phyloP scores from a whole-genome alignment of 1,284 basidiomycete species.

The Naganishia sp. region DNA sequence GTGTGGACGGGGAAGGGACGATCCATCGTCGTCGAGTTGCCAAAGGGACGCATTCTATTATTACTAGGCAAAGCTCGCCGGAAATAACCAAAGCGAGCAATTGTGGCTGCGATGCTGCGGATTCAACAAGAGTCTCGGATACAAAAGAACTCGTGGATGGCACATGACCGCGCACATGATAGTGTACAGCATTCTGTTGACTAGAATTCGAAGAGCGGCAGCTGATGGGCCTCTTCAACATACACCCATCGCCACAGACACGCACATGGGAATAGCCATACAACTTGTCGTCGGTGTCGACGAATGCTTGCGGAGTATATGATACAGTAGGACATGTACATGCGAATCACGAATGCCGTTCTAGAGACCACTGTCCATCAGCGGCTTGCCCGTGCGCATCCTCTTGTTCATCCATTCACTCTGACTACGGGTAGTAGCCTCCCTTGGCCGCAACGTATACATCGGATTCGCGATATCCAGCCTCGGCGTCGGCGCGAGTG shows the following conservation, averaged over 20 bases:
- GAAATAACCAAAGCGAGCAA: not conserved
- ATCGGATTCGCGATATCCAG: slow-evolving; percentile 24
- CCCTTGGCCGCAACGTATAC: slow-evolving; percentile 22
- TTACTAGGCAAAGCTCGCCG: too few relatives aligned
- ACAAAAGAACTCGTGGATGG: not conserved
- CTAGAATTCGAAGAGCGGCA: not conserved
- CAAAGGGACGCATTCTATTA: too few relatives aligned
- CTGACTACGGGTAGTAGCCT: not conserved
- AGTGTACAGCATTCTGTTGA: not conserved
- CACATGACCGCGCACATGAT: not conserved
- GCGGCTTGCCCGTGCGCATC: slow-evolving; percentile 1
- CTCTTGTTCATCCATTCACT: slow-evolving; percentile 14
- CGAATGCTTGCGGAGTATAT: not conserved
- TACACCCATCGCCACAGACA: too few relatives aligned
- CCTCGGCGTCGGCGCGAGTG: slow-evolving; percentile 4
- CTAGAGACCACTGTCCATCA: slow-evolving; percentile 19
- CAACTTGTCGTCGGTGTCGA: too few relatives aligned
- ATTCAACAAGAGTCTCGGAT: not conserved
- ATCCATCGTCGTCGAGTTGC: too few relatives aligned
- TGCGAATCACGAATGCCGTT: not conserved
- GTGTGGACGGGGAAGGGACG: too few relatives aligned
- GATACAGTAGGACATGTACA: slow-evolving; percentile 1
- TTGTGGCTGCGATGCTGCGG: too few relatives aligned
- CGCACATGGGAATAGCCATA: too few relatives aligned
- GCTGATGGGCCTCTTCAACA: too few relatives aligned